Base-by-base conservation (phyloP, 371 early-diverging fungal species). In the Mortierella sp. region DNA sequence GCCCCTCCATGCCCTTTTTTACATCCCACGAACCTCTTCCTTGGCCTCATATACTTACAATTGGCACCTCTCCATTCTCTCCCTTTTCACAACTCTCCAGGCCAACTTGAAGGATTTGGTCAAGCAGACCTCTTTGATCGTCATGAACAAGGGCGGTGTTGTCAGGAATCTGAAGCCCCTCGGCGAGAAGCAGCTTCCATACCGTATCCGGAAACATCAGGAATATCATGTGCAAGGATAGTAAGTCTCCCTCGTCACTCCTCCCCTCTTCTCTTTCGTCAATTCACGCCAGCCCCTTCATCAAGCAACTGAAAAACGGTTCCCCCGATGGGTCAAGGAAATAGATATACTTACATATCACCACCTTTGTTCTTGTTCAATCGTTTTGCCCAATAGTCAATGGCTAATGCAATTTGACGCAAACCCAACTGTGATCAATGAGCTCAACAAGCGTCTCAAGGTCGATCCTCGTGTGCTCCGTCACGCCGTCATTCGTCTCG, bases 381-480 rank as follows among this genome's bases (percentile, higher is more conserved):
- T 53, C 21, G n/a, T 3, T 21, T 8, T 57, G 21, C 6, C 19
- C 10, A 10, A 50, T 80, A 94, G 94, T 64, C 95, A 93, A 80
- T 95, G 92, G 92, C 79, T 93, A 40, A 95, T 96, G 95, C 94
- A 94, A 75, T 96, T 96, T 82, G 94, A 95, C 77, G 91, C 95
- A 51, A 93, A 94, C 37, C 95, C 96, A 3, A 77, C 89, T 53
- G 91, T 90, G 13, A 88, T 94, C 79, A 87, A 88, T 74, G 90
- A 91, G 46, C 86, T 96, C 72, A 88, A 90, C 82, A 93, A 93
- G 82, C 89, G 90, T 61, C 90, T 95, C 59, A 82, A 88, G 50
- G 91, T 92, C 71, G 95, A 96, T 83, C 92, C 96, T 64, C 92
- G 94, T 72, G 96, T 96, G 5, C 91, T 95, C 69, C 92, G 96